Percentiles rank a stretch among this genome's conserved stretches.
These are phyloP conservation scores for Leccinum olivaceoglutinosum DNA, from an alignment of 1,284 basidiomycete species.

Conservation along the genomic window DNA sequence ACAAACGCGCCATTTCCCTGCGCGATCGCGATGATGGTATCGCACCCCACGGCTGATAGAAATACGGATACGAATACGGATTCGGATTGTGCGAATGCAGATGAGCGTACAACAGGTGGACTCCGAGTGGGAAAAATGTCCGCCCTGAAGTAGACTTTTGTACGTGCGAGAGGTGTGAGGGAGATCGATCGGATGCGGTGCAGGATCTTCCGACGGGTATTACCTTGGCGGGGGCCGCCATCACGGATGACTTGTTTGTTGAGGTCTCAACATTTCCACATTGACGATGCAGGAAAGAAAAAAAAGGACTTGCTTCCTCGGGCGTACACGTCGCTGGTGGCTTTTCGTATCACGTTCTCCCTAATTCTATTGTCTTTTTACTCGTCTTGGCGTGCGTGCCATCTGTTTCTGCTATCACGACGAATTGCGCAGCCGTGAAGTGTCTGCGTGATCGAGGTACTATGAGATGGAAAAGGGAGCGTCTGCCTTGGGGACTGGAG, in stretches of 20 bases:
- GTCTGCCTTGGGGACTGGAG: slow-evolving; percentile 59
- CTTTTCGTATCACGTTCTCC: slow-evolving; percentile 60
- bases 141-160: slow-evolving; percentile 85
- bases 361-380: slow-evolving; percentile 64
- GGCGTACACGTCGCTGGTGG: slow-evolving; percentile 70
- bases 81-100: slow-evolving; percentile 46
- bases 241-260: slow-evolving; percentile 66
- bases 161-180: slow-evolving; percentile 77
- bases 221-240: slow-evolving; percentile 51
- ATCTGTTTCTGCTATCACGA: slow-evolving; percentile 66
- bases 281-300: background rate
- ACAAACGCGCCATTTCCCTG: slow-evolving; percentile 71
- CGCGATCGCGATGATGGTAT: slow-evolving; percentile 56
- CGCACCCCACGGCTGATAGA: slow-evolving; percentile 14
- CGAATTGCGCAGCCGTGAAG: slow-evolving; percentile 76
- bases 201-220: slow-evolving; percentile 48
- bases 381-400: slow-evolving; percentile 49
- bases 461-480: slow-evolving; percentile 76
- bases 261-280: background rate
- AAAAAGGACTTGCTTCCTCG: slow-evolving; percentile 52
- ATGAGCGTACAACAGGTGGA: slow-evolving; percentile 44
- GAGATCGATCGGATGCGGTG: slow-evolving; percentile 71
- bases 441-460: slow-evolving; percentile 74
- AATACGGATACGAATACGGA: slow-evolving; percentile 54
- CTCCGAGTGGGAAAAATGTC: slow-evolving; percentile 70